These are phyloP conservation scores for Pisolithus orientalis DNA, from an alignment of 768 basidiomycete species.

Conservation along the genomic window DNA sequence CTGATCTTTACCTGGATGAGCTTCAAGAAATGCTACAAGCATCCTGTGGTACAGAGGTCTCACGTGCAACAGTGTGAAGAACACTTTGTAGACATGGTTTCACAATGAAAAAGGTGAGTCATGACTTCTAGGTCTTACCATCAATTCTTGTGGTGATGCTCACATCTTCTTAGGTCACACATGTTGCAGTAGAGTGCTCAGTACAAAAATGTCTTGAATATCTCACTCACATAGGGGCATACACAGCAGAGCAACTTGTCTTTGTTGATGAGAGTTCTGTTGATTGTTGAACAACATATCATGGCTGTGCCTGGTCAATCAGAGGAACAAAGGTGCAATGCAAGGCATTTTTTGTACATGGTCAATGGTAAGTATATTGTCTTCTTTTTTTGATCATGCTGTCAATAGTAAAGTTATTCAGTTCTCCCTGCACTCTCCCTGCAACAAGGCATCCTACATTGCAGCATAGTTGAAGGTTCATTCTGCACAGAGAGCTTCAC, in stretches of 20 bases:
- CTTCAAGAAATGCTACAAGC: neutral
- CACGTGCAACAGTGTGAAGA: neutral
- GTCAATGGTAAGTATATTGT: neutral
- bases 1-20: neutral
- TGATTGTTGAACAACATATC: slow-evolving; percentile 15
- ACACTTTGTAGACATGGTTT: neutral
- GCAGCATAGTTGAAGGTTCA: slow-evolving; percentile 14
- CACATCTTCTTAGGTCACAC: neutral
- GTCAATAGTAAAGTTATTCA: neutral
- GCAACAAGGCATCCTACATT: neutral
- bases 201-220: neutral
- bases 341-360: slow-evolving; percentile 14
- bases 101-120: slow-evolving; percentile 2
- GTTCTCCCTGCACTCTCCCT: slow-evolving; percentile 1
- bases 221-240: neutral
- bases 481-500: slow-evolving; percentile 24
- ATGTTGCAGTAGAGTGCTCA: neutral
- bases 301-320: slow-evolving; percentile 17
- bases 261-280: slow-evolving; percentile 22
- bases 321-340: slow-evolving; percentile 10
- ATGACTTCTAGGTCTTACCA: neutral
- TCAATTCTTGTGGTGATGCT: neutral
- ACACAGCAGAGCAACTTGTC: slow-evolving; percentile 2
- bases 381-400: neutral
- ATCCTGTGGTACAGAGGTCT: neutral